Conservation (phyloP, 805 yeast species). For the Starmerella stellata region DNA sequence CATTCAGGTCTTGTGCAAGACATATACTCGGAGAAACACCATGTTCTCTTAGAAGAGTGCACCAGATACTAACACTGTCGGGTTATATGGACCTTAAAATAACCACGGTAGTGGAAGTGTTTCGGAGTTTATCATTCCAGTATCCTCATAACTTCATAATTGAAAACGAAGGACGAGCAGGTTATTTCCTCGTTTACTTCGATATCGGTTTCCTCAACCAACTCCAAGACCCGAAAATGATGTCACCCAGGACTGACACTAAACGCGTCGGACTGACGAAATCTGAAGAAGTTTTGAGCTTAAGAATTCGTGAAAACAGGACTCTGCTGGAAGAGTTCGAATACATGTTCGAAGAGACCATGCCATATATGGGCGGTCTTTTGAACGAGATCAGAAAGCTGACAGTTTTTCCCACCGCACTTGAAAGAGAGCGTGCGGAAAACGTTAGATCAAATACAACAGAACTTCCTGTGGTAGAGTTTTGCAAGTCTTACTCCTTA, state of each 20-base stretch:
- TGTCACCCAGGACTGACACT: not conserved
- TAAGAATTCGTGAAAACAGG: not conserved
- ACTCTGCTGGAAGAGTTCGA: not conserved
- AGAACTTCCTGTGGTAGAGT: not conserved
- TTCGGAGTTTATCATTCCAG: not conserved
- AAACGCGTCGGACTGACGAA: not conserved
- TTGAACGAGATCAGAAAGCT: not conserved
- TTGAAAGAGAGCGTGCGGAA: not conserved
- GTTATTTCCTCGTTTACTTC: slow-evolving; percentile 7
- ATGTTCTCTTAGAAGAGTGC: not conserved
- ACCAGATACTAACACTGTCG: not conserved
- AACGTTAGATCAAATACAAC: not conserved
- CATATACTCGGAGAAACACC: not conserved
- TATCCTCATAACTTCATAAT: slow-evolving; percentile 2
- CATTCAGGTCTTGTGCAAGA: not conserved
- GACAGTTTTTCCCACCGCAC: not conserved
- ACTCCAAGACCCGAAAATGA: not conserved
- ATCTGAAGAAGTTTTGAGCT: not conserved
- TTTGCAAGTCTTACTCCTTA: slow-evolving; percentile 6
- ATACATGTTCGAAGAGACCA: not conserved
- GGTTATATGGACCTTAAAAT: not conserved
- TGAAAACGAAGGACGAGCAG: slow-evolving; percentile 6
- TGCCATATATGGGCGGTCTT: not conserved
- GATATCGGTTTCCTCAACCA: slow-evolving; percentile 1
- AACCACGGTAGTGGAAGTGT: not conserved